phyloP scores from a whole-genome alignment of 2,329 filamentous ascomycete genomes.

The Chaetomiaceae sp. region DNA sequence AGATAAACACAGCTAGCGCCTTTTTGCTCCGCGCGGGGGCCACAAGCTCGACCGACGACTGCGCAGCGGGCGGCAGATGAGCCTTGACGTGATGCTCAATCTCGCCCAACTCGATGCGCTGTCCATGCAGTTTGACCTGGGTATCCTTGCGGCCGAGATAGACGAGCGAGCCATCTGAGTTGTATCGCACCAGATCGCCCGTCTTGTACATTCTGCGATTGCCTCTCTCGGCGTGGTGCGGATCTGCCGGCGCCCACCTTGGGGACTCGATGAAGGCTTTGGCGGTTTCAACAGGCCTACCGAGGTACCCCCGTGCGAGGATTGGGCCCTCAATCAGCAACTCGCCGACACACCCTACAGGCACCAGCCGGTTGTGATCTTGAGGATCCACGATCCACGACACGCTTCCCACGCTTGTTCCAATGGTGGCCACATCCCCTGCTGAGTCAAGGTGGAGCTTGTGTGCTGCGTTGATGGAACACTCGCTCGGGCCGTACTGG shows the following conservation, averaged over 20 bases:
- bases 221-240: constrained; percentile 42
- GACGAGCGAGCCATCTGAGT: constrained; percentile 31
- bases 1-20: constrained; percentile 15
- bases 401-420: constrained; percentile 19
- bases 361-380: constrained; percentile 26
- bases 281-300: constrained; percentile 39
- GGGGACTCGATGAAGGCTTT: constrained; percentile 39
- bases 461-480: constrained; percentile 17
- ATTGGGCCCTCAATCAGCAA: constrained; percentile 37
- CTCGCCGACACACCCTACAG: constrained; percentile 32
- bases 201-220: constrained; percentile 39
- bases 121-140: constrained; percentile 52
- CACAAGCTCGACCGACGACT: constrained; percentile 43
- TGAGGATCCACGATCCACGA: constrained; percentile 30
- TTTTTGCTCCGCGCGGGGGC: constrained; percentile 31
- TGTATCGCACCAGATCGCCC: constrained; percentile 36
- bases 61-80: constrained; percentile 33
- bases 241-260: constrained; percentile 42
- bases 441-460: not conserved
- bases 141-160: constrained; percentile 46
- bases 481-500: constrained; percentile 26
- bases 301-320: constrained; percentile 44
- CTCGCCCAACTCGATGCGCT: constrained; percentile 39
- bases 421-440: constrained; percentile 35
- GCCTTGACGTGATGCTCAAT: constrained; percentile 30